A percentile compares a stretch with the other conserved stretches of the same genome.
Conservation (phyloP, 768 basidiomycete genomes). For the Amanita subjunquillea region DNA sequence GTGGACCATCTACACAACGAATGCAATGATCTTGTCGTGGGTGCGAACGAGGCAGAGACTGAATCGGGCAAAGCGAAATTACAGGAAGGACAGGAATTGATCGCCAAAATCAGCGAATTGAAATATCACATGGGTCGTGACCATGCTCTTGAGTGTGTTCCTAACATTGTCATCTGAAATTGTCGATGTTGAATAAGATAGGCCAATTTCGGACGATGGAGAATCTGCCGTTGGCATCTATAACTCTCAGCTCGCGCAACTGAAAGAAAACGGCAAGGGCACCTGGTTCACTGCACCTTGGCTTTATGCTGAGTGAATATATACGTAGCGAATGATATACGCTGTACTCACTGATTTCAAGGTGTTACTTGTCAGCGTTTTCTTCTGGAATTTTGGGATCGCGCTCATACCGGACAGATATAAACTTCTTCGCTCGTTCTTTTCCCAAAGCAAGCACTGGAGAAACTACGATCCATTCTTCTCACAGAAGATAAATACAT, state of each 20-base stretch:
- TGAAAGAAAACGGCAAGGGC: slow-evolving; percentile 35
- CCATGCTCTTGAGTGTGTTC: slow-evolving; percentile 49
- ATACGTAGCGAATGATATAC: not conserved
- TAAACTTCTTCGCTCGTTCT: slow-evolving; percentile 68
- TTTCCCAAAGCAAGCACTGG: slow-evolving; percentile 64
- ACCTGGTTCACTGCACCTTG: slow-evolving; percentile 93
- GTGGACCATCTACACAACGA: slow-evolving; percentile 67
- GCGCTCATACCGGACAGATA: slow-evolving; percentile 40
- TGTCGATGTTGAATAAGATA: slow-evolving; percentile 16
- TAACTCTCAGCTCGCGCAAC: slow-evolving; percentile 56
- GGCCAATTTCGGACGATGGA: slow-evolving; percentile 67
- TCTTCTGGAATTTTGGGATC: not conserved
- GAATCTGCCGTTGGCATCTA: slow-evolving; percentile 63
- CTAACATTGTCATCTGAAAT: not conserved
- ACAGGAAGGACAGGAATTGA: slow-evolving; percentile 70
- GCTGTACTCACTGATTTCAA: not conserved
- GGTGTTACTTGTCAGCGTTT: slow-evolving; percentile 60
- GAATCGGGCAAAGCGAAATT: slow-evolving; percentile 31
- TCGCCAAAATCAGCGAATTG: slow-evolving; percentile 60
- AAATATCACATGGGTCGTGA: slow-evolving; percentile 89
- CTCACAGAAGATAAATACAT: slow-evolving; percentile 69
- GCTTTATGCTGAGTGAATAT: slow-evolving; percentile 87
- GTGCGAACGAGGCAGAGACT: slow-evolving; percentile 11
- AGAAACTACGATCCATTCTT: slow-evolving; percentile 74
- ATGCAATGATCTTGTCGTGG: slow-evolving; percentile 47